Base-by-base conservation (phyloP, 352 stramenopile species). In the Globisporangium heterothallicum region DNA sequence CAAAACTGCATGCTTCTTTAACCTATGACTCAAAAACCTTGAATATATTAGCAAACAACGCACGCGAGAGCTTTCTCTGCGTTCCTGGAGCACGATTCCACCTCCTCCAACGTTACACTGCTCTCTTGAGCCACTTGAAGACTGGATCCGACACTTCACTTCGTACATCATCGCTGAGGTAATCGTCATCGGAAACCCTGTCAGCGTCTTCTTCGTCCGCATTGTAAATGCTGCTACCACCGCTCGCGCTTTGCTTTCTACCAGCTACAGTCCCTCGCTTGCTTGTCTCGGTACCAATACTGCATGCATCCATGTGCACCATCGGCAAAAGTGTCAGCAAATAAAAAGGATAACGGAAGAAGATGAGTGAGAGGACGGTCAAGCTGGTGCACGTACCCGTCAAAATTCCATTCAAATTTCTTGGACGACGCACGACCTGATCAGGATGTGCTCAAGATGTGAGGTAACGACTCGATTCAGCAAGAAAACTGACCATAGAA, bases 391-490 rank as follows among this genome's bases (percentile, higher is more conserved):
- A 64, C 64, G 54, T 62, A 87, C 78, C 72, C 25, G 25, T 79
- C 74, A 41, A 86, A 84, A 46, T 80, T 86, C 78, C 75, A 86
- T 47, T 85, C 73, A 30, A 77, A 84, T 9, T 44, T 36, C 18
- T 54, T 41, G 24, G 32, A 38, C n/a, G 25, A 35, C n/a, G 43
- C 6, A 4, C 27, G n/a, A n/a, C n/a, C n/a, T n/a, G n/a, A n/a
- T n/a, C n/a, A n/a, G n/a, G n/a, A n/a, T n/a, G n/a, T n/a, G n/a
- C n/a, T n/a, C n/a, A n/a, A n/a, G n/a, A n/a, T n/a, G n/a, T n/a
- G n/a, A n/a, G n/a, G n/a, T n/a, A n/a, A n/a, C n/a, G n/a, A n/a
- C n/a, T n/a, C n/a, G n/a, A n/a, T n/a, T n/a, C n/a, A n/a, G n/a
- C n/a, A n/a, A n/a, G n/a, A n/a, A n/a, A n/a, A n/a, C n/a, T n/a